A percentile compares a stretch with the other conserved stretches of the same genome.
Evolutionary conservation across 2,329 filamentous ascomycete species (phyloP).

Genomic region (Onygenales sp.): DNA sequence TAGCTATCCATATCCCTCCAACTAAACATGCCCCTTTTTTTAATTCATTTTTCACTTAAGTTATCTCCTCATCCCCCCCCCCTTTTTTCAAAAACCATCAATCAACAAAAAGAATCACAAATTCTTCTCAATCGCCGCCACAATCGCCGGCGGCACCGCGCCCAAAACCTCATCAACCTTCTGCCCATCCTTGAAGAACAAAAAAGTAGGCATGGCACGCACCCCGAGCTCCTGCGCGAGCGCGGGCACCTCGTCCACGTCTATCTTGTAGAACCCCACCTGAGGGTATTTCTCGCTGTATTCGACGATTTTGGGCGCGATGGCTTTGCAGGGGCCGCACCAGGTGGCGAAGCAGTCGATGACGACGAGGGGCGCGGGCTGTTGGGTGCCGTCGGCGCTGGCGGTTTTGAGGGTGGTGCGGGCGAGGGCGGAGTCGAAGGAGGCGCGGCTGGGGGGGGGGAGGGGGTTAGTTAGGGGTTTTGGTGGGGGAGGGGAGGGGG

Average conservation of each 20-base stretch:
- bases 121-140: slow-evolving; percentile 23
- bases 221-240: slow-evolving; percentile 42
- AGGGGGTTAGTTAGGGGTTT: slow-evolving; percentile 1
- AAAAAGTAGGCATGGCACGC: slow-evolving; percentile 37
- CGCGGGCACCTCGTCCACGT: slow-evolving; percentile 44
- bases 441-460: slow-evolving; percentile 13
- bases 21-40: too few relatives aligned
- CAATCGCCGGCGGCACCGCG: slow-evolving; percentile 59
- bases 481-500: not conserved
- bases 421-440: slow-evolving; percentile 42
- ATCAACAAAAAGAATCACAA: too few relatives aligned
- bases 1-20: too few relatives aligned
- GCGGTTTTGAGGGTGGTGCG: slow-evolving; percentile 39
- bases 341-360: slow-evolving; percentile 47
- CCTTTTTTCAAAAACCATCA: too few relatives aligned
- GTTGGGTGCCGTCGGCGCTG: slow-evolving; percentile 41
- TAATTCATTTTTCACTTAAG: too few relatives aligned
- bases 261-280: slow-evolving; percentile 45
- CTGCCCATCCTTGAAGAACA: slow-evolving; percentile 31
- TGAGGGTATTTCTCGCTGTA: slow-evolving; percentile 42
- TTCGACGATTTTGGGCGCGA: slow-evolving; percentile 43
- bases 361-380: slow-evolving; percentile 34
- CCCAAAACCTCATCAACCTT: slow-evolving; percentile 36
- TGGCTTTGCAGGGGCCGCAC: slow-evolving; percentile 49
- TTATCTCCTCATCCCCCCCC: too few relatives aligned